Conservation (phyloP, 768 basidiomycete genomes). For the Asterophora parasitica region DNA sequence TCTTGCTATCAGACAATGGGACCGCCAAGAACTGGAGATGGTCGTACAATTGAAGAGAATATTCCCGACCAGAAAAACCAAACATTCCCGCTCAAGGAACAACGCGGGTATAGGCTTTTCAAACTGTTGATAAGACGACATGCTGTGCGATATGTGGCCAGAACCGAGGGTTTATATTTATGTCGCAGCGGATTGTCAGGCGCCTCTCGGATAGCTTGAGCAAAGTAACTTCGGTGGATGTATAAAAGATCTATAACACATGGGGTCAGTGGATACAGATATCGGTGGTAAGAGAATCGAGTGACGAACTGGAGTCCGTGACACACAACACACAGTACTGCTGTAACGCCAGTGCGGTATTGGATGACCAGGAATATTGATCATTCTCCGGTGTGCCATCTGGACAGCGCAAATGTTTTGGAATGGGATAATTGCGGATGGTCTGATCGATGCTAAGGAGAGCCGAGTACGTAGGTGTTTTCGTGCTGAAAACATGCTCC, state of each 20-base stretch:
- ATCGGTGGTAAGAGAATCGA: neutral
- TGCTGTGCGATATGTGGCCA: constrained; percentile 40
- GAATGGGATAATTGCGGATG: constrained; percentile 47
- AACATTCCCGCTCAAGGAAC: constrained; percentile 29
- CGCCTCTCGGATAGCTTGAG: constrained; percentile 38
- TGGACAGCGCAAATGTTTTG: constrained; percentile 39
- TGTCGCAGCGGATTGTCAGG: constrained; percentile 40
- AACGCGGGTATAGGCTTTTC: constrained; percentile 29
- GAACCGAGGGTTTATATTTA: constrained; percentile 41
- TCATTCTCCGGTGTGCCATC: constrained; percentile 23
- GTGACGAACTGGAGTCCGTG: constrained; percentile 41
- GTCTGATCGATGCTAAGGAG: constrained; percentile 46
- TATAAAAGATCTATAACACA: constrained; percentile 34
- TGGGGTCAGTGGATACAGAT: neutral
- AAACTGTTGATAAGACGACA: constrained; percentile 37
- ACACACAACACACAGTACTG: constrained; percentile 38
- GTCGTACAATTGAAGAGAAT: constrained; percentile 45
- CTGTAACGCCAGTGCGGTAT: constrained; percentile 36
- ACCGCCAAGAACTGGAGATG: neutral
- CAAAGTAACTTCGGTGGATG: constrained; percentile 46
- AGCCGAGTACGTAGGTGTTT: constrained; percentile 35
- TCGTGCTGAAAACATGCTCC: constrained; percentile 36
- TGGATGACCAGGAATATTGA: constrained; percentile 32
- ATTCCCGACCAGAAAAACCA: constrained; percentile 53
- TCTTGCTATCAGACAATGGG: neutral